Conservation (phyloP, 768 basidiomycete genomes). For the Termitomyces sp. region DNA sequence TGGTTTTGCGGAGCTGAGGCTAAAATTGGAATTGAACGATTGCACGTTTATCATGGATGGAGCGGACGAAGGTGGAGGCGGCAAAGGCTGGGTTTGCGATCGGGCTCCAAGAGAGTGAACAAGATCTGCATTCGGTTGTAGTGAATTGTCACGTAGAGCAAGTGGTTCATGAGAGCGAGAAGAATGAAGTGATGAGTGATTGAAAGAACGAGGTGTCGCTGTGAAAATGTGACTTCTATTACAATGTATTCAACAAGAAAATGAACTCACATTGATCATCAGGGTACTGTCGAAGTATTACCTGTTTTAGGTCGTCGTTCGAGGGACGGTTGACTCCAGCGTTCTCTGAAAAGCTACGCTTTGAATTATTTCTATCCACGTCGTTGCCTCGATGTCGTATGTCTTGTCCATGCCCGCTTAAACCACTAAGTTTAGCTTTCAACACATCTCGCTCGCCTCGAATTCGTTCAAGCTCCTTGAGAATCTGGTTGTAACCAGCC, state of each 20-base stretch:
- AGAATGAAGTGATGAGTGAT: conserved; percentile 25
- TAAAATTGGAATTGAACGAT: conserved; percentile 12
- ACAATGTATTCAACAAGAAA: conserved; percentile 1
- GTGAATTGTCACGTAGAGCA: conserved; percentile 18
- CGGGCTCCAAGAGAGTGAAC: conserved; percentile 11
- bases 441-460: conserved; percentile 73
- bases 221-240: conserved; percentile 9
- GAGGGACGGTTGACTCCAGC: conserved; percentile 6
- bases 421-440: conserved; percentile 39
- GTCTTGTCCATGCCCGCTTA: conserved; percentile 21
- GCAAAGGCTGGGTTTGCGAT: conserved; percentile 14
- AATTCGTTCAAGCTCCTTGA: conserved; percentile 83
- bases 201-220: conserved; percentile 25
- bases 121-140: conserved; percentile 17
- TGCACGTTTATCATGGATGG: conserved; percentile 11
- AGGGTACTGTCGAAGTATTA: conserved; percentile 25
- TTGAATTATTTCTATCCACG: conserved; percentile 13
- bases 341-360: conserved; percentile 25
- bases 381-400: conserved; percentile 22
- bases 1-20: conserved; percentile 23
- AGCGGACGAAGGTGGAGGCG: conserved; percentile 19
- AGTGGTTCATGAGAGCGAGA: conserved; percentile 39
- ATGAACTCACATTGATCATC: conserved; percentile 32
- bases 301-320: conserved; percentile 9
- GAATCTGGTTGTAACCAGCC: conserved; percentile 68